Conservation (phyloP, 2,329 filamentous ascomycete genomes). For the Neocatenulostroma microsporum region DNA sequence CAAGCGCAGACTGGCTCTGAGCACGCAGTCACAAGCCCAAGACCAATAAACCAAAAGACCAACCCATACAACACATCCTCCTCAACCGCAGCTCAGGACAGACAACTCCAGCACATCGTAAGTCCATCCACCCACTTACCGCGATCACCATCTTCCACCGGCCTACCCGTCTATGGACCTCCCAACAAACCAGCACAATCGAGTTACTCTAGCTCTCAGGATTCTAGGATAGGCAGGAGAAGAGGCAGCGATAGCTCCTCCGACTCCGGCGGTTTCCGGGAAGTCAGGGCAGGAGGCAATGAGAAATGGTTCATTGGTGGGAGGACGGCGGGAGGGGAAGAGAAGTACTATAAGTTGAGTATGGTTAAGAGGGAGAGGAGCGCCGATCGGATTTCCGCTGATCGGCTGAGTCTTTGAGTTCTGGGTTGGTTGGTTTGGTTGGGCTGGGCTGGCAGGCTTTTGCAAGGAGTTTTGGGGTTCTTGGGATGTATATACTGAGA, state of each 20-base stretch:
- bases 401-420: slow-evolving; percentile 63
- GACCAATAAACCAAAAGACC: slow-evolving; percentile 43
- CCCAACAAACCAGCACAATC: slow-evolving; percentile 27
- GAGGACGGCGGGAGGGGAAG: slow-evolving; percentile 66
- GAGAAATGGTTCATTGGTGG: slow-evolving; percentile 81
- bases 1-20: slow-evolving; percentile 18
- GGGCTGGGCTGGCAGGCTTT: not conserved
- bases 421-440: not conserved
- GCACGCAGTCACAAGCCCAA: slow-evolving; percentile 32
- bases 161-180: slow-evolving; percentile 27
- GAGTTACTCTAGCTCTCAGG: slow-evolving; percentile 27
- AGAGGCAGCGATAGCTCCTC: slow-evolving; percentile 67
- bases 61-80: slow-evolving; percentile 19
- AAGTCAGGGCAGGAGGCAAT: slow-evolving; percentile 64
- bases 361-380: slow-evolving; percentile 66
- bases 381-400: slow-evolving; percentile 65
- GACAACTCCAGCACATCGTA: slow-evolving; percentile 33
- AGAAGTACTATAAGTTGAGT: slow-evolving; percentile 72
- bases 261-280: slow-evolving; percentile 67
- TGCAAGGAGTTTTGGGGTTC: slow-evolving; percentile 2
- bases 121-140: slow-evolving; percentile 30
- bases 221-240: slow-evolving; percentile 31
- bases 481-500: slow-evolving; percentile 1
- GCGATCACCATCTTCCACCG: slow-evolving; percentile 29
- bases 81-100: slow-evolving; percentile 24